These are phyloP conservation scores for Karstenula rhodostoma DNA, from an alignment of 2,329 filamentous ascomycete genomes.

Conservation along the genomic window DNA sequence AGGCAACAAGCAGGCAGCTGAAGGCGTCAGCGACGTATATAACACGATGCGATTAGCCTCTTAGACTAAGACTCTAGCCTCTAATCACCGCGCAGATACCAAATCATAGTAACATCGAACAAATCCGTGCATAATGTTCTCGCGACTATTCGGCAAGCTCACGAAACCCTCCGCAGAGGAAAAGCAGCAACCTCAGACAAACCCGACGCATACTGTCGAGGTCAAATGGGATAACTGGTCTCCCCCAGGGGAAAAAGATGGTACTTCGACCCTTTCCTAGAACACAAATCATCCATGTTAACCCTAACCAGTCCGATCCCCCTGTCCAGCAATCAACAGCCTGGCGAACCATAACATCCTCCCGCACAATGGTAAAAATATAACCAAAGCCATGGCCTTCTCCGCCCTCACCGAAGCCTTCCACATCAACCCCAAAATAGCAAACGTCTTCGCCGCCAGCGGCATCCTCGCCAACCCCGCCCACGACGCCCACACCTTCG, in stretches of 20 bases:
- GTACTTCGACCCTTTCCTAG: not conserved
- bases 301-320: constrained; percentile 15
- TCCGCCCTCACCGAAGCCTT: constrained; percentile 22
- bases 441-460: constrained; percentile 5
- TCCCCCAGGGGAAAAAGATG: constrained; percentile 12
- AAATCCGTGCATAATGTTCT: not conserved
- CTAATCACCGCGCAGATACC: not conserved
- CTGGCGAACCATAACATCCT: constrained; percentile 39
- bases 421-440: constrained; percentile 12
- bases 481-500: constrained; percentile 12
- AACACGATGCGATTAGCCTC: not conserved
- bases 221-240: constrained; percentile 11
- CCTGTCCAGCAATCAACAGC: constrained; percentile 36
- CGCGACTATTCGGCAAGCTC: not conserved
- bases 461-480: constrained; percentile 14
- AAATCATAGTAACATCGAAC: not conserved
- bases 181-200: not conserved
- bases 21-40: constrained; percentile 6
- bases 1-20: constrained; percentile 3
- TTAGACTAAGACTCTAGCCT: not conserved
- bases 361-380: constrained; percentile 35
- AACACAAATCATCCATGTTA: not conserved
- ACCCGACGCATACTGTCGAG: not conserved
- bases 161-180: not conserved
- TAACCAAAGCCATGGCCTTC: constrained; percentile 34